Evolutionary conservation across 169 alveolate species (phyloP).

Genomic region (Eimeria tenella): DNA sequence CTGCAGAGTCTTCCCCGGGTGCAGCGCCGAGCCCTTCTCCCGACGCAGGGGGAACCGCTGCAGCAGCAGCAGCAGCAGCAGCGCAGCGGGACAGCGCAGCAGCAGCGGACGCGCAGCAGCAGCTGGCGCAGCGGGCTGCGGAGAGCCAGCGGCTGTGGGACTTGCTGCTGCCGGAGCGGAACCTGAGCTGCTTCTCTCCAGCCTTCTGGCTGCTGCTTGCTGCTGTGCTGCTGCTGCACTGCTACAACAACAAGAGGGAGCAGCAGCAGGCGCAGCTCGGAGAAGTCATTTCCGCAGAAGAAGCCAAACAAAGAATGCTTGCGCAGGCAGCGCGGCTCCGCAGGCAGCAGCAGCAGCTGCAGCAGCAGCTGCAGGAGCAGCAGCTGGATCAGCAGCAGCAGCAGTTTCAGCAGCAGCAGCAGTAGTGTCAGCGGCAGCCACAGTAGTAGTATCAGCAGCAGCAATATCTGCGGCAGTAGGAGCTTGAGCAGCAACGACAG

Average conservation of each 20-base stretch:
- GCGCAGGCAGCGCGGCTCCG: not conserved
- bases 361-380: constrained; percentile 1
- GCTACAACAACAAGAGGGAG: not conserved
- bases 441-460: not conserved
- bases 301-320: not conserved
- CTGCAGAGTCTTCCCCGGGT: not conserved
- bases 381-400: not conserved
- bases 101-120: not conserved
- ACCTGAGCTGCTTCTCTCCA: not conserved
- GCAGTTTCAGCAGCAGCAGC: not conserved
- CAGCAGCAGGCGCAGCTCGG: not conserved
- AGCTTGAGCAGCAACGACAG: too few species aligned
- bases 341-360: not conserved
- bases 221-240: not conserved
- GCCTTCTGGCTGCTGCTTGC: not conserved
- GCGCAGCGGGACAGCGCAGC: not conserved
- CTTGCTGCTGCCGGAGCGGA: not conserved
- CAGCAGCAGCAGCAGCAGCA: constrained; percentile 6
- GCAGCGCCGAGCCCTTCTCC: not conserved
- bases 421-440: not conserved
- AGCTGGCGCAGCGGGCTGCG: not conserved
- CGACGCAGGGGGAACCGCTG: not conserved
- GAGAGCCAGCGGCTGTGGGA: constrained; percentile 23
- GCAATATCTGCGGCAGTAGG: too few species aligned
- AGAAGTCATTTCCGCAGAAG: not conserved